Evolutionary conservation across 352 stramenopile species (phyloP).

Genomic region (Blastocystis sp.): DNA sequence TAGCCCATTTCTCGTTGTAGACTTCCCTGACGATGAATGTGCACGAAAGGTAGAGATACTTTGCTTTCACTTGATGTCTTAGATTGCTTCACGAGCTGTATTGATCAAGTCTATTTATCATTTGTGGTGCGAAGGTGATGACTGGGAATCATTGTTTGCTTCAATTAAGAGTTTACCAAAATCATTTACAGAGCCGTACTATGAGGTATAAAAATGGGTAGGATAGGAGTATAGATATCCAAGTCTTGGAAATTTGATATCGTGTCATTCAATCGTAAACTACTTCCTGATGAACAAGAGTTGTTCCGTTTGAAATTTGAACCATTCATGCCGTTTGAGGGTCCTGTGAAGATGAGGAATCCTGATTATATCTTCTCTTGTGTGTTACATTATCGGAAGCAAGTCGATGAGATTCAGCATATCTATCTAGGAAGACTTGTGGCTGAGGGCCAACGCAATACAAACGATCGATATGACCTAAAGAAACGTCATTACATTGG

Average conservation of each 20-base stretch:
- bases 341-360: background rate
- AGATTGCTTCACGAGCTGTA: conserved; percentile 47
- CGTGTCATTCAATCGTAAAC: background rate
- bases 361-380: background rate
- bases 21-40: conserved; percentile 74
- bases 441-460: conserved; percentile 35
- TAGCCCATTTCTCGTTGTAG: conserved; percentile 74
- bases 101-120: conserved; percentile 55
- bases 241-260: conserved; percentile 35
- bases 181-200: conserved; percentile 46
- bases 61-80: background rate
- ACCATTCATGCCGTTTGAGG: conserved; percentile 34
- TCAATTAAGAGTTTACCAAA: background rate
- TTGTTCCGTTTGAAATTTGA: conserved; percentile 45
- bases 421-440: conserved; percentile 36
- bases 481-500: conserved; percentile 81
- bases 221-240: background rate
- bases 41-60: conserved; percentile 72
- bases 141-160: conserved; percentile 23
- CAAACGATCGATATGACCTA: conserved; percentile 33
- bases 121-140: conserved; percentile 45
- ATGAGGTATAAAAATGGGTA: background rate
- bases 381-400: conserved; percentile 17
- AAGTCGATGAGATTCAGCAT: background rate
- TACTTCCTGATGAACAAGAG: conserved; percentile 19